Evolutionary conservation across 148 eudicot genomes (phyloP).

Genomic region (Vaccinium darrowii): DNA sequence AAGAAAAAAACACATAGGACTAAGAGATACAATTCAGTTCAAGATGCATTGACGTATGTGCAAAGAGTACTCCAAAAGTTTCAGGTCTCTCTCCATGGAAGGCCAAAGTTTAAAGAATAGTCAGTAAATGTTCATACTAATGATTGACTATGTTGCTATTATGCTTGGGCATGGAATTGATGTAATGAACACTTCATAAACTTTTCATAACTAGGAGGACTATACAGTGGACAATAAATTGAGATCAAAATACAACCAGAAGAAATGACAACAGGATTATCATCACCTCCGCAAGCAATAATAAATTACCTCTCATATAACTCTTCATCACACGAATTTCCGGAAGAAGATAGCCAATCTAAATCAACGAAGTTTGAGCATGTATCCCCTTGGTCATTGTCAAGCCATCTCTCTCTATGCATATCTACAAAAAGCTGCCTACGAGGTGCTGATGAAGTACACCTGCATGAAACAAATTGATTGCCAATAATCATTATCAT

Average conservation of each 20-base stretch:
- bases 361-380: constrained; percentile 89
- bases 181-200: not conserved
- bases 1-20: too few relatives aligned
- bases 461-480: constrained; percentile 33
- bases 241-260: not conserved
- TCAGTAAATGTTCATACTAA: not conserved
- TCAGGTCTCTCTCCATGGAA: not conserved
- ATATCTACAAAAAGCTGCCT: constrained; percentile 63
- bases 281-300: not conserved
- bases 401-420: constrained; percentile 49
- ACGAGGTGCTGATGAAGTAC: constrained; percentile 41
- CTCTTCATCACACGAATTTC: constrained; percentile 82
- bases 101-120: not conserved
- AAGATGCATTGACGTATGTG: not conserved
- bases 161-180: not conserved
- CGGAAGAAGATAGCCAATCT: constrained; percentile 91
- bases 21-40: not conserved
- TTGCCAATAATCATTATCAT: not conserved
- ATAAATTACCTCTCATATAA: constrained; percentile 60
- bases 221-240: not conserved
- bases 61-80: not conserved
- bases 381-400: constrained; percentile 54
- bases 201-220: not conserved
- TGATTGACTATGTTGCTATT: not conserved
- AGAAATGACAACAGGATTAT: not conserved